Evolutionary conservation across 768 basidiomycete genomes (phyloP).

Genomic region (Boletus patriciae): DNA sequence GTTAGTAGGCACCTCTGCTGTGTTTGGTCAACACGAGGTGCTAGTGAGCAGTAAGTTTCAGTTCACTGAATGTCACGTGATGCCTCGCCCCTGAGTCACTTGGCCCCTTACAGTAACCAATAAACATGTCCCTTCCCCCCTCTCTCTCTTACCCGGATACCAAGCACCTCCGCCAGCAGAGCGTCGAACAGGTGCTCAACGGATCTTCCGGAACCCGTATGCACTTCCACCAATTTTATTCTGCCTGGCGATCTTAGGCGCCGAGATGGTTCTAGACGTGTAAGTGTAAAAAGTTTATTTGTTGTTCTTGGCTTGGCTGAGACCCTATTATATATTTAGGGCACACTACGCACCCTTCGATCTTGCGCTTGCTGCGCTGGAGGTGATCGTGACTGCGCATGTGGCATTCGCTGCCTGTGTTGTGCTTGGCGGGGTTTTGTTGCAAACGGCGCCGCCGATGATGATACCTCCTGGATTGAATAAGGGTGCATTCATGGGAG

Average conservation of each 20-base stretch:
- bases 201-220: conserved; percentile 73
- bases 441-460: conserved; percentile 81
- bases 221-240: conserved; percentile 62
- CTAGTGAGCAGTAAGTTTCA: conserved; percentile 58
- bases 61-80: background rate
- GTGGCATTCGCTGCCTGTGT: conserved; percentile 84
- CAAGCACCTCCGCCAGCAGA: conserved; percentile 6
- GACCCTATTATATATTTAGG: conserved; percentile 20
- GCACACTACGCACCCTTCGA: conserved; percentile 72
- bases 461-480: conserved; percentile 10
- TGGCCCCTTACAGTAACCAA: conserved; percentile 48
- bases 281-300: conserved; percentile 39
- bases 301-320: background rate
- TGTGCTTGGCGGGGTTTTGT: conserved; percentile 78
- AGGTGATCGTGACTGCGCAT: conserved; percentile 76
- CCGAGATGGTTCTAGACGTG: conserved; percentile 55
- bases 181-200: conserved; percentile 10
- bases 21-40: conserved; percentile 63
- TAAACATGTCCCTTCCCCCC: conserved; percentile 58
- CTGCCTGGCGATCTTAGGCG: conserved; percentile 52
- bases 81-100: conserved; percentile 1
- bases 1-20: conserved; percentile 53
- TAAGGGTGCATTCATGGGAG: conserved; percentile 12
- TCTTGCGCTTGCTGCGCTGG: conserved; percentile 75
- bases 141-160: conserved; percentile 38